Percentiles rank a stretch among this genome's conserved stretches.
Evolutionary conservation across 1,284 basidiomycete species (phyloP).

Genomic region (Porogramme epimiltina): DNA sequence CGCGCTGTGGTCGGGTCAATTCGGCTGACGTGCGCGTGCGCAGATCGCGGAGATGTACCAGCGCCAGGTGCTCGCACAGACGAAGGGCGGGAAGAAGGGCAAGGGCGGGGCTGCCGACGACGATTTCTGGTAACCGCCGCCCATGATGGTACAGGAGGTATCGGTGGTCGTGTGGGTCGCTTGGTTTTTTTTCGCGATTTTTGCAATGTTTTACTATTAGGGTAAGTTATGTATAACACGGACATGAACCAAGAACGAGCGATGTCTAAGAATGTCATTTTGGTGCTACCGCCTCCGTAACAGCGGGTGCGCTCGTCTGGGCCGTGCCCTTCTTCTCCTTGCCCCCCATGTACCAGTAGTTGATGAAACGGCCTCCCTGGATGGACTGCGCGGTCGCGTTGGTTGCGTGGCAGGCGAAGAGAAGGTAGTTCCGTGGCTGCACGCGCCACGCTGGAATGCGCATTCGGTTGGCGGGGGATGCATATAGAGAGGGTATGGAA

Average conservation of each 20-base stretch:
- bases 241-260: conserved; percentile 4
- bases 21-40: conserved; percentile 22
- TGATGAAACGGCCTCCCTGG: conserved; percentile 84
- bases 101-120: conserved; percentile 76
- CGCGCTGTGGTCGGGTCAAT: conserved; percentile 1
- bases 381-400: conserved; percentile 86
- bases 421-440: conserved; percentile 91
- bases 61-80: conserved; percentile 81
- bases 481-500: background rate
- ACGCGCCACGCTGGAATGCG: conserved; percentile 83
- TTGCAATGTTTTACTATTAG: conserved; percentile 14
- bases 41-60: conserved; percentile 97
- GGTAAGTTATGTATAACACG: conserved; percentile 12
- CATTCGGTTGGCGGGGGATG: background rate
- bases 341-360: conserved; percentile 88
- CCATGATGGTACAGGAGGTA: background rate
- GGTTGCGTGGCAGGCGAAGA: conserved; percentile 91
- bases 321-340: conserved; percentile 59
- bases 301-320: conserved; percentile 6
- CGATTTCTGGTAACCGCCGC: conserved; percentile 77
- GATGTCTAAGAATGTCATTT: conserved; percentile 18
- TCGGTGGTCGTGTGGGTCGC: background rate
- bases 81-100: conserved; percentile 65
- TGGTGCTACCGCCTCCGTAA: conserved; percentile 6
- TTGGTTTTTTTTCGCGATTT: background rate